Evolutionary conservation across 345 rosid species (phyloP).

Genomic region (Pistacia vera): DNA sequence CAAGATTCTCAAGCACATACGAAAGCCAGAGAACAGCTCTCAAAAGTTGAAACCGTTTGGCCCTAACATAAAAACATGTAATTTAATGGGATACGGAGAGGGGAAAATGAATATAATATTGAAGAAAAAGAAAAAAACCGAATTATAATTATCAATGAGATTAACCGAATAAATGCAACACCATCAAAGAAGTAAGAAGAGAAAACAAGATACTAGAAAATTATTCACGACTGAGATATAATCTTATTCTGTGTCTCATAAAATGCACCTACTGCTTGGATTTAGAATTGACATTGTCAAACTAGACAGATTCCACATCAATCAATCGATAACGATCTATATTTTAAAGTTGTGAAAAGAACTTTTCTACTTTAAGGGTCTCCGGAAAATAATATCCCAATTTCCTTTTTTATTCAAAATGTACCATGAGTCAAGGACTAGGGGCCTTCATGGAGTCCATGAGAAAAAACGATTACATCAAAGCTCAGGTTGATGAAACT

Average conservation of each 20-base stretch:
- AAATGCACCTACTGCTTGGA: no score
- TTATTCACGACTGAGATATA: neutral
- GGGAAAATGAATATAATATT: neutral
- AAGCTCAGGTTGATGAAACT: neutral
- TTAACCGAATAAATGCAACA: neutral
- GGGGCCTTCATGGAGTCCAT: neutral
- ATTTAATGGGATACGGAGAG: neutral
- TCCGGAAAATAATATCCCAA: neutral
- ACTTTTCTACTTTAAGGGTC: neutral
- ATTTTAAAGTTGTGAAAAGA: neutral
- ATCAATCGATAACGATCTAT: neutral
- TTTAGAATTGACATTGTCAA: neutral
- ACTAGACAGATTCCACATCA: neutral
- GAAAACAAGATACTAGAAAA: neutral
- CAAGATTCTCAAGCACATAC: neutral
- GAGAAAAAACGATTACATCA: neutral
- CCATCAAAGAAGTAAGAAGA: neutral
- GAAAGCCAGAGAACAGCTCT: neutral
- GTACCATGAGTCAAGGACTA: neutral
- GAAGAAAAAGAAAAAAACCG: neutral
- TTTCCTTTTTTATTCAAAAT: neutral
- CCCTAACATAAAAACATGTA: neutral
- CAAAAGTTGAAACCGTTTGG: neutral
- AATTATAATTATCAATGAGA: neutral
- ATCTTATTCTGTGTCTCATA: slow-evolving; percentile 1